phyloP scores from a whole-genome alignment of 768 basidiomycete genomes.

The Fomitopsis serialis region DNA sequence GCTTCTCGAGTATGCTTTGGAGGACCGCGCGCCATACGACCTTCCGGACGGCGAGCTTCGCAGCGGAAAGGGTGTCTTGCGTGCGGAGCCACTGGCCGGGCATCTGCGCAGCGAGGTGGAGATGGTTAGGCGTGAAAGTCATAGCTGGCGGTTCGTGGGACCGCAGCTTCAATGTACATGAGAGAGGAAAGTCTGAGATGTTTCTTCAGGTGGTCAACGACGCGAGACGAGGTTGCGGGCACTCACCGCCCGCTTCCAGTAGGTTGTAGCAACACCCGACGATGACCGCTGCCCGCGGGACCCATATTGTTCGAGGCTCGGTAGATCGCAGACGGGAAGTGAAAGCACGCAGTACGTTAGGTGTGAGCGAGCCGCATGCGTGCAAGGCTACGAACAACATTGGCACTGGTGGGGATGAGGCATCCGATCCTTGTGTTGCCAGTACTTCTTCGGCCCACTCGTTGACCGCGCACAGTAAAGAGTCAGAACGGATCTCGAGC shows the following conservation, averaged over 20 bases:
- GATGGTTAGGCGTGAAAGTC: conserved; percentile 42
- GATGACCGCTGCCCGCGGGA: conserved; percentile 45
- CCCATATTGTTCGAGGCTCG: conserved; percentile 31
- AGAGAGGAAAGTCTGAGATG: conserved; percentile 51
- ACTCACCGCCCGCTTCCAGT: conserved; percentile 46
- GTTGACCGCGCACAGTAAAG: conserved; percentile 40
- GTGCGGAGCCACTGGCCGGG: conserved; percentile 55
- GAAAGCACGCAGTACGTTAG: conserved; percentile 54
- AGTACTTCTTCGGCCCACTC: conserved; percentile 38
- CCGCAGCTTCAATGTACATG: conserved; percentile 20
- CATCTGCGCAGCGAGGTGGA: conserved; percentile 69
- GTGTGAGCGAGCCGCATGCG: conserved; percentile 71
- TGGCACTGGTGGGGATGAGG: conserved; percentile 24
- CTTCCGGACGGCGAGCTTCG: conserved; percentile 56
- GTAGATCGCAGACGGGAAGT: conserved; percentile 2
- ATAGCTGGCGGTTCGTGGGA: conserved; percentile 10
- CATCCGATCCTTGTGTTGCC: background rate
- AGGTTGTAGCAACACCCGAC: conserved; percentile 83
- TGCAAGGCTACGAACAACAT: conserved; percentile 67
- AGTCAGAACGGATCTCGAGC: conserved; percentile 44
- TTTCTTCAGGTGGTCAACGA: background rate
- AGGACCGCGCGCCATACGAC: conserved; percentile 70
- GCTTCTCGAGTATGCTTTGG: conserved; percentile 23
- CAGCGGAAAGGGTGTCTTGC: conserved; percentile 25
- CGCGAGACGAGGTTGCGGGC: background rate